phyloP scores from a whole-genome alignment of 73 alveolate genomes.

The Paramecium tetraurelia region DNA sequence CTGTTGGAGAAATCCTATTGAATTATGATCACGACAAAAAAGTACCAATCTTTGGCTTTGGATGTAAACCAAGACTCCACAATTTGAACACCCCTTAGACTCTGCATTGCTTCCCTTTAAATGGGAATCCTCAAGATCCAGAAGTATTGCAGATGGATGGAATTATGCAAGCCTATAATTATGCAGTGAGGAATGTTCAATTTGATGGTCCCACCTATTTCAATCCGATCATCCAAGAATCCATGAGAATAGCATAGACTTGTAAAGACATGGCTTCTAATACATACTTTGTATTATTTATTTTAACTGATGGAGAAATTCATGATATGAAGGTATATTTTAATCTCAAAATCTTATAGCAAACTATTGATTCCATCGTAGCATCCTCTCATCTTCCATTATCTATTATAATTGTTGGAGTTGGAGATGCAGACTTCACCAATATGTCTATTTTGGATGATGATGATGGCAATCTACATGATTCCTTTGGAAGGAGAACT shows the following conservation, averaged over 20 bases:
- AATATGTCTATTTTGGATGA: conserved; percentile 87
- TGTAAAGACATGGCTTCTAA: conserved; percentile 56
- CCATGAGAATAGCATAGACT: conserved; percentile 67
- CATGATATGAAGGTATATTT: conserved; percentile 79
- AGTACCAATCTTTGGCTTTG: conserved; percentile 87
- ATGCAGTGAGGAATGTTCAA: conserved; percentile 61
- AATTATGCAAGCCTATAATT: conserved; percentile 70
- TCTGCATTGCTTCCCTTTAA: conserved; percentile 77
- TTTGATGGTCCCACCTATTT: conserved; percentile 85
- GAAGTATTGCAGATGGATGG: conserved; percentile 74
- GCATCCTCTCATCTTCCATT: conserved; percentile 81
- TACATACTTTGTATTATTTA: conserved; percentile 82
- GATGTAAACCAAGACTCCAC: conserved; percentile 70
- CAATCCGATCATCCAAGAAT: conserved; percentile 68
- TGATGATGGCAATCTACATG: conserved; percentile 78
- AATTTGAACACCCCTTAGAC: conserved; percentile 49
- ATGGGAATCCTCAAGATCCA: conserved; percentile 67
- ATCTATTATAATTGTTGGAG: conserved; percentile 85
- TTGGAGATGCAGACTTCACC: conserved; percentile 82
- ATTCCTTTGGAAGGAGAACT: conserved; percentile 70
- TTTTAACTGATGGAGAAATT: conserved; percentile 95
- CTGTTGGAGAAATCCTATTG: conserved; percentile 76
- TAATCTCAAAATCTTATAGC: conserved; percentile 52
- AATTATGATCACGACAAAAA: conserved; percentile 82
- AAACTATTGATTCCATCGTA: conserved; percentile 61